Conservation (phyloP, 179 eudicot genomes). For the Patellifolia procumbens region DNA sequence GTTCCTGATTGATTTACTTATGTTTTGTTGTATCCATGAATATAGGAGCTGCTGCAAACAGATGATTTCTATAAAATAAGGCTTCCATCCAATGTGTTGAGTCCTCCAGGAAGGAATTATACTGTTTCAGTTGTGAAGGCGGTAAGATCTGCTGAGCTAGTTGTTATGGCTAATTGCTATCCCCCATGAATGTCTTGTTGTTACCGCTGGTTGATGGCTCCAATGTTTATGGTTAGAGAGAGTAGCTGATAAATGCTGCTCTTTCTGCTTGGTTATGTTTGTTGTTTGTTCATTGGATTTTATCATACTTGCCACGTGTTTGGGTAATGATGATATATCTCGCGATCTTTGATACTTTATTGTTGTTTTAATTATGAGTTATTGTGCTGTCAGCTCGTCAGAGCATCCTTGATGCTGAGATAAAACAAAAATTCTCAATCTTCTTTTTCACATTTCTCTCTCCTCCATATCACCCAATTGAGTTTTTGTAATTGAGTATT, state of each 20-base stretch:
- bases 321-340: neutral
- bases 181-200: neutral
- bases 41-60: slow-evolving; percentile 63
- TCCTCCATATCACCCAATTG: too few relatives aligned
- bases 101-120: slow-evolving; percentile 82
- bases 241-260: neutral
- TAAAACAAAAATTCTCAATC: too few relatives aligned
- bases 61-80: slow-evolving; percentile 86
- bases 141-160: slow-evolving; percentile 48
- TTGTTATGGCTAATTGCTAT: neutral
- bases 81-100: slow-evolving; percentile 78
- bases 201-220: neutral
- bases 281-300: neutral
- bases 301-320: neutral
- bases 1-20: neutral
- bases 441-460: too few relatives aligned
- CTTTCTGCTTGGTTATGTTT: neutral
- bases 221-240: slow-evolving; percentile 1
- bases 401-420: too few relatives aligned
- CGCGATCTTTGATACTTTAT: neutral
- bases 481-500: too few relatives aligned
- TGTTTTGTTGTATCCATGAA: slow-evolving; percentile 12
- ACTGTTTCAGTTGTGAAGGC: slow-evolving; percentile 81
- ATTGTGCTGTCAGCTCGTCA: neutral
- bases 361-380: neutral